Base-by-base conservation (phyloP, 345 rosid genomes). In the Nephelium lappaceum region DNA sequence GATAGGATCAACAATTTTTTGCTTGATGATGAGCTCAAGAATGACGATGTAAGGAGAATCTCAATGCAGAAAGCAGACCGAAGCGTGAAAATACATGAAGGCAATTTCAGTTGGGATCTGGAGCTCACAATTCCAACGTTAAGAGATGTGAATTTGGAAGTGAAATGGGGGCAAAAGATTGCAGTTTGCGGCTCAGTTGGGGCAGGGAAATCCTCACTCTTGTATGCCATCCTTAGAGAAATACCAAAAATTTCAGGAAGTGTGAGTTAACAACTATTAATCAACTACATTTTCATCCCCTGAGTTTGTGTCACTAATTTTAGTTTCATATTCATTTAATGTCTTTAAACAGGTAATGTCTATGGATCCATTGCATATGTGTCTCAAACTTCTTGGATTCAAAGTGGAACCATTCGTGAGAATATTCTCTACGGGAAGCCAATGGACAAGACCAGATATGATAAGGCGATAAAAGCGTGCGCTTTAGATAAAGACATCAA, bases 141-240 rank as follows among this genome's bases (percentile, higher is more conserved):
- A 39, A 51, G 68, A 51, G 49, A 85, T 78, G 81, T 91, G 61
- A 77, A 81, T 68, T 71, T 94, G 67, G 86, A 90, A 25, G 76
- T 87, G 6, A 85, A 81, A 75, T 16, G 58, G 25, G 88, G 92
- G 36, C 88, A 90, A 51, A 91, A 94, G 74, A 75, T 94, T 77
- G 95, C 98, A 27, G 82, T 94, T 67, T 92, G 98, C 49, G 97
- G 98, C 47, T 87, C 90, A 7, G 97, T 94, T 23, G 95, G 97
- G 1, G 89, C 94, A 0, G 97, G 98, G 25, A 94, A 92, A 81
- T 92, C 97, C 58, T 91, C 98, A 4, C 73, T 92, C 71, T 82
- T 92, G 76, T 84, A 81, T 72, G 93, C 97, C 21, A 82, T 91
- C 57, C 93, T 92, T 0, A 88, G 92, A 78, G 94, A 93, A 84